Evolutionary conservation across 1,139 yeast genomes (phyloP).

Genomic region (Kodamaea anthophila): DNA sequence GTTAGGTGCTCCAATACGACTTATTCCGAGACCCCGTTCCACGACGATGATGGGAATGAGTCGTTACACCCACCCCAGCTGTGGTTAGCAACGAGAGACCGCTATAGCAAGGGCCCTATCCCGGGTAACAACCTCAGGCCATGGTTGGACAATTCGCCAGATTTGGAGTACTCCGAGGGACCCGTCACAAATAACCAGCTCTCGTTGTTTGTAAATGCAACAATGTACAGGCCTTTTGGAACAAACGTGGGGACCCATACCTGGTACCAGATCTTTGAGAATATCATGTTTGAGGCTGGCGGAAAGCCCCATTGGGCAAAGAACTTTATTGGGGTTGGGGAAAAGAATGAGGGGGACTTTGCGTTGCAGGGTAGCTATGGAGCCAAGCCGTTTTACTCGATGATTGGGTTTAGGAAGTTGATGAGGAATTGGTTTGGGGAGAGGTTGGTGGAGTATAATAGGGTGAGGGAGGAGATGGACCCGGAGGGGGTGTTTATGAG

Average conservation of each 20-base stretch:
- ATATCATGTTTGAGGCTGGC: slow-evolving; percentile 64
- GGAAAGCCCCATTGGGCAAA: slow-evolving; percentile 99
- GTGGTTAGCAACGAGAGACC: slow-evolving; percentile 34
- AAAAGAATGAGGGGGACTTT: slow-evolving; percentile 33
- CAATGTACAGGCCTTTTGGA: slow-evolving; percentile 90
- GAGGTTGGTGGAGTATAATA: slow-evolving; percentile 53
- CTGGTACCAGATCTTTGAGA: slow-evolving; percentile 85
- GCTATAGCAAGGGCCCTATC: slow-evolving; percentile 59
- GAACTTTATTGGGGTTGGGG: slow-evolving; percentile 69
- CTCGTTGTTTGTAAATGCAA: slow-evolving; percentile 84
- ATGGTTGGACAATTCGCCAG: slow-evolving; percentile 72
- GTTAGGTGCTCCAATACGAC: slow-evolving; percentile 90
- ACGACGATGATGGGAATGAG: slow-evolving; percentile 39
- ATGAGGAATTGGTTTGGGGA: slow-evolving; percentile 80
- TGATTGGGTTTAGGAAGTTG: slow-evolving; percentile 72
- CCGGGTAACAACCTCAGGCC: slow-evolving; percentile 84
- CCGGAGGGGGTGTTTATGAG: slow-evolving; percentile 78
- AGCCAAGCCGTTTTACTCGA: slow-evolving; percentile 56
- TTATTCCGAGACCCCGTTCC: slow-evolving; percentile 34
- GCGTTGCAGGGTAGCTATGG: slow-evolving; percentile 35
- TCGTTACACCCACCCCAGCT: slow-evolving; percentile 36
- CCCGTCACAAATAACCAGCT: slow-evolving; percentile 70
- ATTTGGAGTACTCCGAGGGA: slow-evolving; percentile 43
- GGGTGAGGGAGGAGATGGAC: slow-evolving; percentile 60
- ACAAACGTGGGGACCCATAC: slow-evolving; percentile 65